Conservation (phyloP, 2,329 filamentous ascomycete species). For the Emericellopsis atlantica region DNA sequence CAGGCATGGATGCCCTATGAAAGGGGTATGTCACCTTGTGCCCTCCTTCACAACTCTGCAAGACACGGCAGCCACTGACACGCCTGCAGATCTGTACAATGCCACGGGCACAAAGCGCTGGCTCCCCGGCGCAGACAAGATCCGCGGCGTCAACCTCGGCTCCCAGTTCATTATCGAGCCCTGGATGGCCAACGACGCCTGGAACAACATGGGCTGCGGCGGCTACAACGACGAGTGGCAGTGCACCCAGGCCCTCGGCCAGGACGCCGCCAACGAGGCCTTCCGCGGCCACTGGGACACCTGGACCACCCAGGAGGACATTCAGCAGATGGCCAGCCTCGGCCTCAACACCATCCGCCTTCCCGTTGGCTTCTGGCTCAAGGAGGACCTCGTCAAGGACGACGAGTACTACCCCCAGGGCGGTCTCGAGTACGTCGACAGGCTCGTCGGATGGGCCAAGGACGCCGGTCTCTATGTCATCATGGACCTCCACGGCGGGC, state of each 20-base stretch:
- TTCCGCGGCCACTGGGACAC: slow-evolving; percentile 37
- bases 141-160: slow-evolving; percentile 5
- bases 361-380: slow-evolving; percentile 42
- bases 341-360: slow-evolving; percentile 41
- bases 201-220: slow-evolving; percentile 4
- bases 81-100: neutral
- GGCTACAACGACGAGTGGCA: slow-evolving; percentile 2
- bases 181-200: slow-evolving; percentile 4
- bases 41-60: neutral
- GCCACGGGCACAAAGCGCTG: neutral
- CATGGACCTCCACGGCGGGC: slow-evolving; percentile 38
- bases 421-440: slow-evolving; percentile 27
- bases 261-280: slow-evolving; percentile 9
- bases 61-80: neutral
- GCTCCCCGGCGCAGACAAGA: slow-evolving; percentile 1
- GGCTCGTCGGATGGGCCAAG: slow-evolving; percentile 32
- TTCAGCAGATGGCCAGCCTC: slow-evolving; percentile 31
- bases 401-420: slow-evolving; percentile 11
- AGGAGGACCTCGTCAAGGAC: slow-evolving; percentile 31
- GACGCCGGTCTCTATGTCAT: slow-evolving; percentile 38
- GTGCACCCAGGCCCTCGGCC: neutral
- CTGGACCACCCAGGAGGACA: slow-evolving; percentile 34
- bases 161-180: slow-evolving; percentile 4
- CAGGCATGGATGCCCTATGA: neutral
- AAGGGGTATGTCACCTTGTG: neutral